Percentiles rank a stretch among this genome's conserved stretches.
phyloP scores from a whole-genome alignment of 495 filamentous ascomycete genomes.

The Trichodelitschia bisporula region DNA sequence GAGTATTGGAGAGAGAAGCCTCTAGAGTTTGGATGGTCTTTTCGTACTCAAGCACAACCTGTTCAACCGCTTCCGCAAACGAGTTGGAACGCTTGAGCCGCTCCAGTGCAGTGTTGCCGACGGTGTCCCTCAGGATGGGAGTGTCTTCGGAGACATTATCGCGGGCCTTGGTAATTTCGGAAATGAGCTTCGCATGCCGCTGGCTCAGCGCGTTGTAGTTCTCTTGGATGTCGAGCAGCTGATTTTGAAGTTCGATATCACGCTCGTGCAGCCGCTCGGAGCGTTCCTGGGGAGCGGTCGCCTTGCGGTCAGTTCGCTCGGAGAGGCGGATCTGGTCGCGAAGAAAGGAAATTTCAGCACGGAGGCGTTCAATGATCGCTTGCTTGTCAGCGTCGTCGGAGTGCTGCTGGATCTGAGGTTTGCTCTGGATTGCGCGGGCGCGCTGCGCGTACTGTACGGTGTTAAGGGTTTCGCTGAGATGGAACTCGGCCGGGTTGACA shows the following conservation, averaged over 20 bases:
- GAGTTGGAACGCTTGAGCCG: conserved; percentile 80
- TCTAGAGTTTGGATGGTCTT: conserved; percentile 94
- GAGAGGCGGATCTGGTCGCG: conserved; percentile 66
- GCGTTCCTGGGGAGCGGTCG: conserved; percentile 35
- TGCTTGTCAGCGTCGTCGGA: conserved; percentile 86
- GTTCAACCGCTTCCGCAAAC: conserved; percentile 84
- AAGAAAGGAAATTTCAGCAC: conserved; percentile 81
- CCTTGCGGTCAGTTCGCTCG: conserved; percentile 39
- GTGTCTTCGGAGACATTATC: conserved; percentile 33
- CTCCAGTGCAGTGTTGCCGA: conserved; percentile 64
- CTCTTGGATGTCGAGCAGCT: conserved; percentile 78
- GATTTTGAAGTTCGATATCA: conserved; percentile 81
- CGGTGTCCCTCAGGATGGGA: conserved; percentile 23
- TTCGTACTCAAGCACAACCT: conserved; percentile 92
- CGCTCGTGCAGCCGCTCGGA: conserved; percentile 56
- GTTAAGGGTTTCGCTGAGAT: conserved; percentile 92
- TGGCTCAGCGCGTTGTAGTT: conserved; percentile 79
- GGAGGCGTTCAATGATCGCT: conserved; percentile 77
- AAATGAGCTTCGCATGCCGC: conserved; percentile 83
- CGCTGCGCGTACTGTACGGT: conserved; percentile 94
- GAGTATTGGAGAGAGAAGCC: conserved; percentile 71
- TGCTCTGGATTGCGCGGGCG: conserved; percentile 90
- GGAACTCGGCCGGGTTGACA: conserved; percentile 90
- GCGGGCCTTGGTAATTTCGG: conserved; percentile 70
- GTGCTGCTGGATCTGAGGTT: conserved; percentile 81